phyloP scores from a whole-genome alignment of 2,329 filamentous ascomycete species.

The Penicillium sp. region DNA sequence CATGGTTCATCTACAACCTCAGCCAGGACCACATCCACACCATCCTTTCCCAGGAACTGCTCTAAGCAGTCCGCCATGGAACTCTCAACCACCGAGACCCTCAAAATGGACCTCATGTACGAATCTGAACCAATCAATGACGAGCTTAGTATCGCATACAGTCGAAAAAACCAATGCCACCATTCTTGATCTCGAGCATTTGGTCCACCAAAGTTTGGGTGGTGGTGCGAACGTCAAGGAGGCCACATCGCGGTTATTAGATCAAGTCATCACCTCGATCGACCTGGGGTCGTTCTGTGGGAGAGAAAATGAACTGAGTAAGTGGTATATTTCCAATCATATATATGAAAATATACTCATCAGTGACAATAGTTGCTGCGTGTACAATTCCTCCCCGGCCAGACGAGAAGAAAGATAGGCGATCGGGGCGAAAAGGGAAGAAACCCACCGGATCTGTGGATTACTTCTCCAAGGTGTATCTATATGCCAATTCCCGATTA shows the following conservation, averaged over 20 bases:
- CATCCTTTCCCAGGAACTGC: not conserved
- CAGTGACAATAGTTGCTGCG: slow-evolving; percentile 10
- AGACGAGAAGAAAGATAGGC: slow-evolving; percentile 3
- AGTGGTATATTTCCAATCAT: not conserved
- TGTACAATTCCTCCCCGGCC: slow-evolving; percentile 12
- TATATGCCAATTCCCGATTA: slow-evolving; percentile 74
- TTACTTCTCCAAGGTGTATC: slow-evolving; percentile 73
- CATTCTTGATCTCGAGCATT: slow-evolving; percentile 25
- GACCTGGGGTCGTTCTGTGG: slow-evolving; percentile 60
- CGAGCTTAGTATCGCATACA: slow-evolving; percentile 17
- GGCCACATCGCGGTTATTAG: slow-evolving; percentile 61
- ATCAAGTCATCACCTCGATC: slow-evolving; percentile 68
- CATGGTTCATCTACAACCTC: slow-evolving; percentile 4
- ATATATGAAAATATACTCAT: not conserved
- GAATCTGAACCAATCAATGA: slow-evolving; percentile 14
- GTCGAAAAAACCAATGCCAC: slow-evolving; percentile 20
- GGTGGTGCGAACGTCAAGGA: slow-evolving; percentile 47
- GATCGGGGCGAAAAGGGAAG: slow-evolving; percentile 1
- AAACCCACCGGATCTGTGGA: slow-evolving; percentile 35
- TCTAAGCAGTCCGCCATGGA: not conserved
- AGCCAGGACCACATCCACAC: not conserved
- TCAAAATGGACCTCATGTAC: slow-evolving; percentile 14
- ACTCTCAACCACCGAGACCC: not conserved
- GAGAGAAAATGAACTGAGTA: slow-evolving; percentile 37
- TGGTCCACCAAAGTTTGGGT: slow-evolving; percentile 41